A percentile compares a stretch with the other conserved stretches of the same genome.
Evolutionary conservation across 176 grass and related monocot species (phyloP).

Genomic region (Dendrocalamus sinicus): DNA sequence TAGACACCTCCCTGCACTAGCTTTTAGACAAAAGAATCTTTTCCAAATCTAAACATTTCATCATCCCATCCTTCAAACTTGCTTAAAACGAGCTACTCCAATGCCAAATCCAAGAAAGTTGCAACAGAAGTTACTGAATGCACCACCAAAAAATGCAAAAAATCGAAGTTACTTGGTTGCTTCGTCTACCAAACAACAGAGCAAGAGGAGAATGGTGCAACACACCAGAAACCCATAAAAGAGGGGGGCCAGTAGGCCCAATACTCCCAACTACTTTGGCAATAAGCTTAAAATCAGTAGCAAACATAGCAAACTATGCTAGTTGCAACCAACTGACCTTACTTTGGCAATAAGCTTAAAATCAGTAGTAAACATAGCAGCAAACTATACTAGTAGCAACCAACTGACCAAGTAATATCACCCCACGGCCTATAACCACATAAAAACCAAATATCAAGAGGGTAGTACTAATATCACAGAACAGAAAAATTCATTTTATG

Average conservation of each 20-base stretch:
- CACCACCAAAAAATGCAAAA: conserved; percentile 39
- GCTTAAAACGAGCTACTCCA: conserved; percentile 37
- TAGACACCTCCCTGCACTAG: conserved; percentile 5
- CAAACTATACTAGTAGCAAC: background rate
- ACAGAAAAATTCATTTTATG: background rate
- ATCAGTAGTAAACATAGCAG: conserved; percentile 26
- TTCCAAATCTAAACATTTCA: conserved; percentile 47
- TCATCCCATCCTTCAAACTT: conserved; percentile 43
- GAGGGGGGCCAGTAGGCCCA: conserved; percentile 39
- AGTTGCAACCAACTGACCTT: background rate
- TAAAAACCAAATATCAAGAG: background rate
- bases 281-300: conserved; percentile 41
- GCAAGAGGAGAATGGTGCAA: conserved; percentile 48
- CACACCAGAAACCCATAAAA: conserved; percentile 53
- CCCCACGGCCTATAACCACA: background rate
- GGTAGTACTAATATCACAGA: background rate
- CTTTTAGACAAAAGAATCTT: conserved; percentile 40
- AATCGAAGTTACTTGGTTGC: conserved; percentile 31
- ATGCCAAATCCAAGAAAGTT: conserved; percentile 43
- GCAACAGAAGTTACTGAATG: conserved; percentile 45
- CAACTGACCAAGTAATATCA: background rate
- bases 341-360: conserved; percentile 51
- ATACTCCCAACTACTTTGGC: conserved; percentile 46
- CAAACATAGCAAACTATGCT: conserved; percentile 22
- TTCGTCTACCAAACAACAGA: conserved; percentile 44